These are phyloP conservation scores for Rhamnella rubrinervis DNA, from an alignment of 331 rosid species.

Conservation along the genomic window DNA sequence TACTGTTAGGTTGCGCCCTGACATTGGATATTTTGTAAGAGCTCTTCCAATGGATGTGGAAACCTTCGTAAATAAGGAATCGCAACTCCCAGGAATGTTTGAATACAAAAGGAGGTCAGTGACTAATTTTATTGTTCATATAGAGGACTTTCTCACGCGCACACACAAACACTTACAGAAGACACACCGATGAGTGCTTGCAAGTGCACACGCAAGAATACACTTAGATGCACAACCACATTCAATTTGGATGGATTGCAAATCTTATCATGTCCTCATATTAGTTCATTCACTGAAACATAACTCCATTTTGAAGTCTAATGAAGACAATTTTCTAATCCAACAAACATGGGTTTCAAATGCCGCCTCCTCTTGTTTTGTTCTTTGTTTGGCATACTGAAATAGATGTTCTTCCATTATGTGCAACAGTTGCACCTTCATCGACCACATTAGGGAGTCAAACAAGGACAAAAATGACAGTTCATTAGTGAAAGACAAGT, in stretches of 20 bases:
- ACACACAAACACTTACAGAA: background rate
- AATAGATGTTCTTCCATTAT: slow-evolving; percentile 26
- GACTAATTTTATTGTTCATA: background rate
- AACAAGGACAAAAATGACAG: slow-evolving; percentile 43
- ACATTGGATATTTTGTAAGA: slow-evolving; percentile 83
- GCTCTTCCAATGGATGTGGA: slow-evolving; percentile 65
- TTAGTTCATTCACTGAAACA: background rate
- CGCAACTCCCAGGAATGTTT: slow-evolving; percentile 91
- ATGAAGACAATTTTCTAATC: background rate
- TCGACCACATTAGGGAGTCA: slow-evolving; percentile 67
- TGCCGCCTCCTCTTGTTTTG: background rate
- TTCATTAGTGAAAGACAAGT: slow-evolving; percentile 55
- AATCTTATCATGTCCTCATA: background rate
- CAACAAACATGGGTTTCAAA: background rate
- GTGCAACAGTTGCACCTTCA: slow-evolving; percentile 69
- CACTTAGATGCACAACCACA: background rate
- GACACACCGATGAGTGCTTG: background rate
- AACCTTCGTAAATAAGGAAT: slow-evolving; percentile 62
- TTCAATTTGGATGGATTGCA: background rate
- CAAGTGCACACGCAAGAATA: too few species aligned
- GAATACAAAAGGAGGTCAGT: slow-evolving; percentile 86
- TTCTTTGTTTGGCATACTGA: slow-evolving; percentile 21
- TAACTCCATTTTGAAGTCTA: background rate
- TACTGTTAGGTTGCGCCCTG: slow-evolving; percentile 80
- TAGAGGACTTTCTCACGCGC: background rate